Base-by-base conservation (phyloP, 257 asterid genomes). In the Przewalskia tangutica region DNA sequence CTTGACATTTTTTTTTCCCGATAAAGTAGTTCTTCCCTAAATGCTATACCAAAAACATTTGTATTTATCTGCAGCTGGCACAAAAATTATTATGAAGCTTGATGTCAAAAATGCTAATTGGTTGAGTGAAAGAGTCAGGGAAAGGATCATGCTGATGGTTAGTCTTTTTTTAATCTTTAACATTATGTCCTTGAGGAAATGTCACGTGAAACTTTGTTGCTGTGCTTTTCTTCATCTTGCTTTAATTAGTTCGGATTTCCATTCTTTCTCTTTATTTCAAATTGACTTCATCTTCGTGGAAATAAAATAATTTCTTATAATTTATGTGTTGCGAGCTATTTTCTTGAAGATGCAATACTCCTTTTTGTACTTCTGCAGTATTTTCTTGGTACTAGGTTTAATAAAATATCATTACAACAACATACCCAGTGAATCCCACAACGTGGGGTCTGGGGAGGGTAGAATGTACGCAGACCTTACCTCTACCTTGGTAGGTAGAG, bases 121-220 rank as follows among this genome's bases (percentile, higher is more conserved):
- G 83, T 65, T 81, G 65, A 64, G 65, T 81, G 83, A 81, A 81
- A 65, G 83, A 81, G 83, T 81, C 38, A 81, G 83, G 66, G 83
- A 81, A 51, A 81, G 83, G 83, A 81, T 81, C 78, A 81, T 81
- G 83, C 50, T 81, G 34, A 81, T 81, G 83, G 83, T 81, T 34
- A 64, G 83, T 81, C 12, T 27, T 44, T 70, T n/a, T 11, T 67
- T 62, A 56, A 63, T 81, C 14, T 50, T 63, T 50, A 42, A 50
- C 4, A 20, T 59, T 56, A 40, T 62, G 58, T 48, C 77, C 55
- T 60, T 48, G 75, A 46, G 56, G 76, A 18, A 73, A 73, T 73
- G 62, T 7, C 8, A 23, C 13, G n/a, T 73, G 44, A 48, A 44
- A 73, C 48, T 73, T 48, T 42, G 23, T 23, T 18, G 0, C 17